Conservation (phyloP, 176 grass and related monocot species). For the Tillandsia leiboldiana region DNA sequence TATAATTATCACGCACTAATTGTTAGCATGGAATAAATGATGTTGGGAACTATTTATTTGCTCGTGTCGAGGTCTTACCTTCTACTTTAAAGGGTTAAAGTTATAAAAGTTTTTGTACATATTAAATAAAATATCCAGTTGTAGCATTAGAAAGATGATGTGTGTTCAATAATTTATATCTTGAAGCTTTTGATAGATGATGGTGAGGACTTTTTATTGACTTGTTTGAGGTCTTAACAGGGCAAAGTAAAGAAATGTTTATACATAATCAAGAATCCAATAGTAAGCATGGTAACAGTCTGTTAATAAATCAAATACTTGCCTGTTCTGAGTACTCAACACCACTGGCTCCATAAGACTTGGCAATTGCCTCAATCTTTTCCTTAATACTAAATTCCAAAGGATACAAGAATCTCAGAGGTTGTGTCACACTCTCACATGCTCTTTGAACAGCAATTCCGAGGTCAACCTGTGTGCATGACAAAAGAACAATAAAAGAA, state of each 20-base stretch:
- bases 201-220: no score
- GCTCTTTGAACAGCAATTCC: constrained; percentile 79
- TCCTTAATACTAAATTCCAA: constrained; percentile 78
- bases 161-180: no score
- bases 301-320: neutral
- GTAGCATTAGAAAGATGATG: neutral
- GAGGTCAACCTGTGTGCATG: constrained; percentile 66
- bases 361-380: constrained; percentile 90
- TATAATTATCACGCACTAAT: no score
- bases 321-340: constrained; percentile 95
- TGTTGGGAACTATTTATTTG: no score
- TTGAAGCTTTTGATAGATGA: no score
- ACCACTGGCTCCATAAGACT: constrained; percentile 72
- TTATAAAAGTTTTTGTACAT: neutral
- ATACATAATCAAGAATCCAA: no score
- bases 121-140: neutral
- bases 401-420: constrained; percentile 81
- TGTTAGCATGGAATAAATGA: no score
- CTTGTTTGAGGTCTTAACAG: no score
- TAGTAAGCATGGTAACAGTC: neutral
- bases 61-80: neutral
- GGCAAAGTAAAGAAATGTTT: no score
- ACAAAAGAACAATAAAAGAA: neutral
- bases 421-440: constrained; percentile 67
- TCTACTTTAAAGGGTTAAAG: neutral